Evolutionary conservation across 164 flowering plant species (phyloP).

Genomic region (Liquidambar formosana): DNA sequence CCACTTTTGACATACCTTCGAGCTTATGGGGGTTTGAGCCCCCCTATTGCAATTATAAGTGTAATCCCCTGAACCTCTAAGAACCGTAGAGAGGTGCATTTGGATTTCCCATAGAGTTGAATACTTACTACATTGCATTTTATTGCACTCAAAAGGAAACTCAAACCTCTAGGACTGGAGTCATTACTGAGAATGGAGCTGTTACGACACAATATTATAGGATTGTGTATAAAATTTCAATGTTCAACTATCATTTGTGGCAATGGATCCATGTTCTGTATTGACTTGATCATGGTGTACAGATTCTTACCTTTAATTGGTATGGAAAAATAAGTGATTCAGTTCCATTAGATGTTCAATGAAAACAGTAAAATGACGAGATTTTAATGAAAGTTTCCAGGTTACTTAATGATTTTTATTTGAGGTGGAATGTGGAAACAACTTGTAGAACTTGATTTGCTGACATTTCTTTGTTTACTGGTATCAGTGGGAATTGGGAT

Average conservation of each 20-base stretch:
- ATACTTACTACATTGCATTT: neutral
- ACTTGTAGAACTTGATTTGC: neutral
- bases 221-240: neutral
- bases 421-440: neutral
- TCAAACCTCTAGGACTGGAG: neutral
- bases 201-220: neutral
- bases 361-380: neutral
- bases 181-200: neutral
- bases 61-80: too few species aligned
- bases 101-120: neutral
- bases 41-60: too few species aligned
- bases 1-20: too few species aligned
- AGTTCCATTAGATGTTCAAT: neutral
- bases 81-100: too few species aligned
- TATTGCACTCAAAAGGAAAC: neutral
- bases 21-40: too few species aligned
- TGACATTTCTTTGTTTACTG: constrained; percentile 21
- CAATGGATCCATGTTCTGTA: too few species aligned
- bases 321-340: neutral
- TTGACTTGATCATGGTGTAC: neutral
- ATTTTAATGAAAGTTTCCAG: neutral
- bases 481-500: constrained; percentile 94
- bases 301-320: neutral
- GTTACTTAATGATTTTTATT: neutral
- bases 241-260: neutral